These are phyloP conservation scores for Scedosporium boydii DNA, from an alignment of 2,329 filamentous ascomycete species.

Conservation along the genomic window DNA sequence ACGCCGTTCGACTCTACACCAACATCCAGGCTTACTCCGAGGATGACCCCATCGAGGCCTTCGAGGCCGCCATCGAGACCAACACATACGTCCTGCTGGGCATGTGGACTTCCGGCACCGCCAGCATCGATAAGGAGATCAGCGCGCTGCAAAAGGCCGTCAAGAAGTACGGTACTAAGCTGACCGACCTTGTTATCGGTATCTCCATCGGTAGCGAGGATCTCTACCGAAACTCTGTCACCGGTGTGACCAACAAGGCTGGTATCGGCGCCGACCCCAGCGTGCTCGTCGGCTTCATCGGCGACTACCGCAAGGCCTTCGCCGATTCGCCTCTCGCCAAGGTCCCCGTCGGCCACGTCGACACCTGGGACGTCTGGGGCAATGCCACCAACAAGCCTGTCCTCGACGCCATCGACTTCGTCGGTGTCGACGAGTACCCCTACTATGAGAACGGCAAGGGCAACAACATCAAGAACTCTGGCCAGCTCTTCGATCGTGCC, in stretches of 20 bases:
- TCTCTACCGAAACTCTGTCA: constrained; percentile 69
- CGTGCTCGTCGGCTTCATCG: constrained; percentile 60
- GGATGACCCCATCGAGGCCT: constrained; percentile 58
- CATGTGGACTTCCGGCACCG: constrained; percentile 67
- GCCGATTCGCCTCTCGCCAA: constrained; percentile 48
- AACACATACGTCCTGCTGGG: constrained; percentile 72
- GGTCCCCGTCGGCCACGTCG: constrained; percentile 71
- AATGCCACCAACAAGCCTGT: constrained; percentile 64
- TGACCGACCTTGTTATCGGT: constrained; percentile 61
- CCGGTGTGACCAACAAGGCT: constrained; percentile 52
- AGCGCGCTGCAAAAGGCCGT: constrained; percentile 62
- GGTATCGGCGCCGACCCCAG: constrained; percentile 54
- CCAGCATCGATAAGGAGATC: constrained; percentile 61
- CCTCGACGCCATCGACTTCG: constrained; percentile 61
- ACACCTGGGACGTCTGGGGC: constrained; percentile 76
- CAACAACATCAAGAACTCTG: constrained; percentile 57
- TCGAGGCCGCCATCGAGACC: constrained; percentile 74
- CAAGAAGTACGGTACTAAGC: constrained; percentile 53
- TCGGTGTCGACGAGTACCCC: constrained; percentile 78
- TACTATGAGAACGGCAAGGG: constrained; percentile 67
- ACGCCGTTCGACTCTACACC: constrained; percentile 62
- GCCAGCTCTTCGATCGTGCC: constrained; percentile 60
- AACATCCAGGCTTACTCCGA: constrained; percentile 50
- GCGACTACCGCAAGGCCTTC: constrained; percentile 55
- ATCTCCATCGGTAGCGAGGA: constrained; percentile 86